Percentiles rank a stretch among this genome's conserved stretches.
Evolutionary conservation across 495 filamentous ascomycete genomes (phyloP).

Genomic region (Xylaria nigripes): DNA sequence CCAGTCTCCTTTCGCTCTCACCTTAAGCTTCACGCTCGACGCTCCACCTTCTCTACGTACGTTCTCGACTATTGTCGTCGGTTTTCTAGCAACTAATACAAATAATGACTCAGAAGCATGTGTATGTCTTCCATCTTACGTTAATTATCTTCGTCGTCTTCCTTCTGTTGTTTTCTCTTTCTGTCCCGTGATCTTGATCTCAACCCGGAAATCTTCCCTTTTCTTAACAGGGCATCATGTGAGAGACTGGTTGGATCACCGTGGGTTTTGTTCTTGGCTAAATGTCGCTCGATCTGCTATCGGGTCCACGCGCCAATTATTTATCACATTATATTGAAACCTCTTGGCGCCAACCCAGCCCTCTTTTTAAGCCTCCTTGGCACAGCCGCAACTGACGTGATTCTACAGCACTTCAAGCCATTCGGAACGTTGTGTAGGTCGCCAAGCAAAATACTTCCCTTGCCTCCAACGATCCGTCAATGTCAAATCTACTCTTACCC

Average conservation of each 20-base stretch:
- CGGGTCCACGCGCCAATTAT: slow-evolving; percentile 15
- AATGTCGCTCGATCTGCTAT: slow-evolving; percentile 16
- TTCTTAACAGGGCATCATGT: background rate
- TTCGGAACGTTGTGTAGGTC: slow-evolving; percentile 31
- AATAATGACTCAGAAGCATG: slow-evolving; percentile 31
- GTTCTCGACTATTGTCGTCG: slow-evolving; percentile 15
- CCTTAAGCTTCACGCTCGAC: background rate
- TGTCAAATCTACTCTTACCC: background rate
- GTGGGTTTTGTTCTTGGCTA: slow-evolving; percentile 12
- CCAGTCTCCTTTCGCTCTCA: slow-evolving; percentile 12
- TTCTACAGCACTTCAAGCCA: slow-evolving; percentile 28
- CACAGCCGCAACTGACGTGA: slow-evolving; percentile 25
- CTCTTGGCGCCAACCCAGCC: slow-evolving; percentile 16
- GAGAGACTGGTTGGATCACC: background rate
- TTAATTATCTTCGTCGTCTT: slow-evolving; percentile 4
- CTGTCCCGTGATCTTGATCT: background rate
- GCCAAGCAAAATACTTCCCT: slow-evolving; percentile 29
- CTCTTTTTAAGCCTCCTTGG: slow-evolving; percentile 24
- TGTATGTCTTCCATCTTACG: slow-evolving; percentile 23
- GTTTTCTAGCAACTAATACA: slow-evolving; percentile 22
- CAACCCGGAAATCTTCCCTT: background rate
- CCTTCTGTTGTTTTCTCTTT: background rate
- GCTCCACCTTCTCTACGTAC: background rate
- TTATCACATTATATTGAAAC: slow-evolving; percentile 15
- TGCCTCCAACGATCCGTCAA: slow-evolving; percentile 5